phyloP scores from a whole-genome alignment of 2,329 filamentous ascomycete species.

The Colletotrichum nymphaeae region DNA sequence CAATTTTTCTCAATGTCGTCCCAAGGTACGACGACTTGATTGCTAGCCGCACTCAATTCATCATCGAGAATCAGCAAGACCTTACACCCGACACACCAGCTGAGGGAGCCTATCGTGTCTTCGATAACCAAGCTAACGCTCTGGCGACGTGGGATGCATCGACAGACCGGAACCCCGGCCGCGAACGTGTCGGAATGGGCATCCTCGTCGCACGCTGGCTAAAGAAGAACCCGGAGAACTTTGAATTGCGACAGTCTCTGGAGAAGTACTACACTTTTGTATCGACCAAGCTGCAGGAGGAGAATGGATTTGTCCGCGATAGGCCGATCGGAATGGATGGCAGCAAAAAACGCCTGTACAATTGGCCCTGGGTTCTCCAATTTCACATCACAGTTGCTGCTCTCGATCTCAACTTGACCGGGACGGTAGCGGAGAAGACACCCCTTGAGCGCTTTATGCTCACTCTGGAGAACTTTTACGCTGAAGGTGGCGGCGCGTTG shows the following conservation, averaged over 20 bases:
- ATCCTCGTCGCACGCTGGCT: constrained; percentile 31
- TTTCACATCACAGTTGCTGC: constrained; percentile 21
- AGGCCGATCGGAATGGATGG: neutral
- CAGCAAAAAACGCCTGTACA: constrained; percentile 24
- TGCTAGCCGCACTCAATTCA: constrained; percentile 23
- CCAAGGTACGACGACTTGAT: constrained; percentile 22
- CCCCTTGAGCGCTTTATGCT: constrained; percentile 15
- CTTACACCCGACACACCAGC: neutral
- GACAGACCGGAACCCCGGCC: constrained; percentile 27
- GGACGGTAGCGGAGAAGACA: neutral
- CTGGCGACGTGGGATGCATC: constrained; percentile 22
- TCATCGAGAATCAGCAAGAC: constrained; percentile 28
- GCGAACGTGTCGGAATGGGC: constrained; percentile 32
- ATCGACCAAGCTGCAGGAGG: constrained; percentile 26
- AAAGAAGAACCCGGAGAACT: neutral
- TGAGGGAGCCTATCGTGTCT: constrained; percentile 23
- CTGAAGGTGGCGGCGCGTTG: constrained; percentile 23
- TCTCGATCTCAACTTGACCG: neutral
- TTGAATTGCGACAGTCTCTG: constrained; percentile 5
- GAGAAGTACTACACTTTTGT: constrained; percentile 26
- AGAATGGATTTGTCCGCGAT: constrained; percentile 24
- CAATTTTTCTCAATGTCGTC: constrained; percentile 30
- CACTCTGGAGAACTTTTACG: constrained; percentile 29
- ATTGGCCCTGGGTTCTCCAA: constrained; percentile 32
- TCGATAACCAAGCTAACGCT: constrained; percentile 31